A percentile compares a stretch with the other conserved stretches of the same genome.
phyloP scores from a whole-genome alignment of 2,329 filamentous ascomycete genomes.

The Apiospora aurea region DNA sequence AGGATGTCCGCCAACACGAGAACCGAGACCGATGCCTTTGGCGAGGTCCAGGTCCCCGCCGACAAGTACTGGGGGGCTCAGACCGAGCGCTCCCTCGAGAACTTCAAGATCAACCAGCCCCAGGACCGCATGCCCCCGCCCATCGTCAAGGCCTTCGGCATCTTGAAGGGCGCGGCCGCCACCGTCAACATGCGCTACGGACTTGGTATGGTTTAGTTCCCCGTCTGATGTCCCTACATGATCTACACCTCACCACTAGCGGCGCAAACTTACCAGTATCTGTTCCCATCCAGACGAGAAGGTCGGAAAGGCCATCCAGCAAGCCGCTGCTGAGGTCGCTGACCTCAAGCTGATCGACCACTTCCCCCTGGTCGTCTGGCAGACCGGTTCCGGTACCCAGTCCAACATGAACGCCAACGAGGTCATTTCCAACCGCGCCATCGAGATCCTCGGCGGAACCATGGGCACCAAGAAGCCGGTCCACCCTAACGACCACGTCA shows the following conservation, averaged over 20 bases:
- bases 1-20: constrained; percentile 67
- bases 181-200: constrained; percentile 95
- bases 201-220: constrained; percentile 65
- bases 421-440: constrained; percentile 98
- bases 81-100: constrained; percentile 93
- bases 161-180: constrained; percentile 95
- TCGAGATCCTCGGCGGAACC: constrained; percentile 92
- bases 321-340: constrained; percentile 92
- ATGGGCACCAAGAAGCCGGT: constrained; percentile 99
- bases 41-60: constrained; percentile 87
- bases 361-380: constrained; percentile 99
- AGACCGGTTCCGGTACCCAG: constrained; percentile 97
- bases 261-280: constrained; percentile 22
- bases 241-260: background rate
- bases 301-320: constrained; percentile 90
- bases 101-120: constrained; percentile 99
- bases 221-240: constrained; percentile 26
- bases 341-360: constrained; percentile 93
- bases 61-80: constrained; percentile 99
- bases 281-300: constrained; percentile 71
- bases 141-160: constrained; percentile 91
- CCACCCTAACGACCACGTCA: constrained; percentile 99
- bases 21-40: constrained; percentile 96
- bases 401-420: constrained; percentile 99
- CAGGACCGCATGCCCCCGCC: constrained; percentile 97